phyloP scores from a whole-genome alignment of 2,329 filamentous ascomycete genomes.

The Coleophoma eucalyptorum region DNA sequence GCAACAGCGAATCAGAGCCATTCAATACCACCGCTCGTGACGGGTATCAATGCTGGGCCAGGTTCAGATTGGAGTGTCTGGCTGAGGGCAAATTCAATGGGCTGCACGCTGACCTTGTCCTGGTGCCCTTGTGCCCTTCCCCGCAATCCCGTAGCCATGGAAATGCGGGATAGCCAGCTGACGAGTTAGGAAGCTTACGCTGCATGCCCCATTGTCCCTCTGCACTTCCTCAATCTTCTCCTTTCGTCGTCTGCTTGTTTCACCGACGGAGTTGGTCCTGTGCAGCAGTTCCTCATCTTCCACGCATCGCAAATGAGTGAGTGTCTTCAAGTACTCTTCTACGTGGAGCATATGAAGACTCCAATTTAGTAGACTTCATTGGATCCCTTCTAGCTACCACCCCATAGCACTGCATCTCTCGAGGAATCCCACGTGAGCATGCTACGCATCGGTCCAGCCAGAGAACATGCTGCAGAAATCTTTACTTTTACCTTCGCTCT shows the following conservation, averaged over 20 bases:
- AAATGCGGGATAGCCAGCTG: constrained; percentile 11
- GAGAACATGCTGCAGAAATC: constrained; percentile 13
- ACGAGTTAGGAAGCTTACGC: background rate
- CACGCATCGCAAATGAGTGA: constrained; percentile 22
- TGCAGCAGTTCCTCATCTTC: background rate
- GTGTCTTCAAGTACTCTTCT: constrained; percentile 23
- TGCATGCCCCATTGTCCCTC: background rate
- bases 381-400: no score
- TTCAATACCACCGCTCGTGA: constrained; percentile 6
- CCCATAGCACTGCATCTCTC: no score
- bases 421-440: constrained; percentile 22
- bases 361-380: constrained; percentile 17
- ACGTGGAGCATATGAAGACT: constrained; percentile 28
- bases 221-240: background rate
- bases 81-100: background rate
- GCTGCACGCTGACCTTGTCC: constrained; percentile 4
- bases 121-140: no score
- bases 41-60: background rate
- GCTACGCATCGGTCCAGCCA: constrained; percentile 19
- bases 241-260: constrained; percentile 2
- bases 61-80: constrained; percentile 5
- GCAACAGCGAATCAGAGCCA: background rate
- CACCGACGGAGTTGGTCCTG: constrained; percentile 7
- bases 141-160: constrained; percentile 12
- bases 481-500: constrained; percentile 33